phyloP scores from a whole-genome alignment of 164 flowering plant species.

The Cinnamomum micranthum region DNA sequence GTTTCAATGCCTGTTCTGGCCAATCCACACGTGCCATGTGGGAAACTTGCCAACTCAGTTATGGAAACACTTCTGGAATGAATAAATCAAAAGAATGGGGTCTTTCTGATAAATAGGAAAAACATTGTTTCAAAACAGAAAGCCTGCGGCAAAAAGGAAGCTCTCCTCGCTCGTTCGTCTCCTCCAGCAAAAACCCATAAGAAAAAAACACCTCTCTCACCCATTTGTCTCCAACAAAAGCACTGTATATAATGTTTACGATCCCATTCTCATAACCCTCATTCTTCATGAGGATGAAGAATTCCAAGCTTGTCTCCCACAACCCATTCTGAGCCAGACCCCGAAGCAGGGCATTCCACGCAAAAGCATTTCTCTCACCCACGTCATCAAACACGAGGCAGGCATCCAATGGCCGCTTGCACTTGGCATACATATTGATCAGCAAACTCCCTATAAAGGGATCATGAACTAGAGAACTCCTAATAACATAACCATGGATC shows the following conservation, averaged over 20 bases:
- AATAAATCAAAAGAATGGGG: no score
- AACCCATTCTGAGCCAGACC: slow-evolving; percentile 47
- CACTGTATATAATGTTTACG: slow-evolving; percentile 39
- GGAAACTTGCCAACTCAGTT: no score
- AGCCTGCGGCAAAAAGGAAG: no score
- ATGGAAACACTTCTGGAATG: no score
- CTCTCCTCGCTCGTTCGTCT: no score
- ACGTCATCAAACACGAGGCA: slow-evolving; percentile 33
- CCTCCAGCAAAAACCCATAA: no score
- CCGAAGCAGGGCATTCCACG: slow-evolving; percentile 61
- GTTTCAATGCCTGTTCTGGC: no score
- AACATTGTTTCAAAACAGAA: no score
- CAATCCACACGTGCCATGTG: no score
- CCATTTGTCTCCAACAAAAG: slow-evolving; percentile 6
- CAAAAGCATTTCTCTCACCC: slow-evolving; percentile 35
- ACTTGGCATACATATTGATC: slow-evolving; percentile 47
- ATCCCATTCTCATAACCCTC: slow-evolving; percentile 30
- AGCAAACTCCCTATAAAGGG: slow-evolving; percentile 47
- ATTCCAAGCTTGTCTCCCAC: slow-evolving; percentile 43
- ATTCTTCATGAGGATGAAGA: slow-evolving; percentile 34
- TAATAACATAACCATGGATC: slow-evolving; percentile 50
- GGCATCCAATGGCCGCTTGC: slow-evolving; percentile 28
- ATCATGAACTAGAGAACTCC: slow-evolving; percentile 30
- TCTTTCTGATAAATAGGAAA: no score
- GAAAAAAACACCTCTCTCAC: no score